Conservation (phyloP, 495 filamentous ascomycete genomes). For the Aspergillus taichungensis region DNA sequence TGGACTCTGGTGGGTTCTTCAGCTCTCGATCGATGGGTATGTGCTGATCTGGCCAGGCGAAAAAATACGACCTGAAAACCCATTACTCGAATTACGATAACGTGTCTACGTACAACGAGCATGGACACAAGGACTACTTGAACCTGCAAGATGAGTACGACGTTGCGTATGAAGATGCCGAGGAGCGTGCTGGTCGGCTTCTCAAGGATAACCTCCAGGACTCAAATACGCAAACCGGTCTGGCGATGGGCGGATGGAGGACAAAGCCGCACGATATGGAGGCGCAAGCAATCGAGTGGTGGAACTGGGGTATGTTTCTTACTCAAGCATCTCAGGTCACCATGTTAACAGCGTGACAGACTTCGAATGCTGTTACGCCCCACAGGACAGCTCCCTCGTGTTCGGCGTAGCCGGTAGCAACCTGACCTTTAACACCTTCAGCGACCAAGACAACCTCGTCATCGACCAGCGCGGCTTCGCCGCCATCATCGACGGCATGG, state of each 20-base stretch:
- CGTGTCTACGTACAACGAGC: constrained; percentile 49
- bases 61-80: constrained; percentile 53
- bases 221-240: constrained; percentile 46
- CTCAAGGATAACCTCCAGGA: constrained; percentile 54
- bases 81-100: constrained; percentile 53
- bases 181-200: constrained; percentile 47
- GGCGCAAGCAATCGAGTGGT: constrained; percentile 55
- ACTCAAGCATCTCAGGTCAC: neutral
- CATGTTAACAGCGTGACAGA: constrained; percentile 21
- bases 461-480: constrained; percentile 59
- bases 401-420: constrained; percentile 33
- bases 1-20: constrained; percentile 45
- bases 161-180: constrained; percentile 38
- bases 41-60: constrained; percentile 22
- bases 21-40: neutral
- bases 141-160: constrained; percentile 44
- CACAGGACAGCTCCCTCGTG: constrained; percentile 33
- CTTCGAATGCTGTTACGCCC: constrained; percentile 43
- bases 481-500: constrained; percentile 48
- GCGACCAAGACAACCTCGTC: constrained; percentile 56
- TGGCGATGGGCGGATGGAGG: constrained; percentile 54
- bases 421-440: constrained; percentile 35
- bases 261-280: constrained; percentile 45
- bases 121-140: constrained; percentile 43
- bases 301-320: constrained; percentile 31